Evolutionary conservation across 805 yeast species (phyloP).

Genomic region (Metschnikowia lunata): DNA sequence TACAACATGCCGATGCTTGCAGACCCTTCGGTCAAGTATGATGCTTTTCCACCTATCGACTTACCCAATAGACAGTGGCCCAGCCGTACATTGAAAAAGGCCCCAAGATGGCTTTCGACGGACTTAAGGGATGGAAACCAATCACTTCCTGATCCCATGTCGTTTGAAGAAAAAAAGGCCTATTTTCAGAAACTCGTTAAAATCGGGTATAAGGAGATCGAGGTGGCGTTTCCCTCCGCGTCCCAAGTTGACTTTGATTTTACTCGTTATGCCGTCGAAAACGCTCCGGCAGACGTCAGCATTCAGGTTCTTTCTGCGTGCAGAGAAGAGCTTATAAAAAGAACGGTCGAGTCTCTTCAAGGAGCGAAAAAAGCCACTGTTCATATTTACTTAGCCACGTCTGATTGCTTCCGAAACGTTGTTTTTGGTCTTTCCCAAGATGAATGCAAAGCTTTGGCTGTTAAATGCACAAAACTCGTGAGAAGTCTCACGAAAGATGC

Average conservation of each 20-base stretch:
- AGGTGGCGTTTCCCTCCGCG: slow-evolving; percentile 79
- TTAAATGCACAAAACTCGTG: slow-evolving; percentile 57
- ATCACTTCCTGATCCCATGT: slow-evolving; percentile 83
- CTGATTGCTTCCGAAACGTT: slow-evolving; percentile 67
- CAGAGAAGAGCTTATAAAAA: slow-evolving; percentile 63
- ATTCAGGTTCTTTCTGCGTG: slow-evolving; percentile 76
- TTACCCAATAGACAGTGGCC: slow-evolving; percentile 75
- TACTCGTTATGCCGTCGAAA: slow-evolving; percentile 68
- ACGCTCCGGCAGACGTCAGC: slow-evolving; percentile 71
- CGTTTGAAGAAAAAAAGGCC: slow-evolving; percentile 68
- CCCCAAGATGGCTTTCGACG: slow-evolving; percentile 82
- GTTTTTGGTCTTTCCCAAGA: slow-evolving; percentile 62
- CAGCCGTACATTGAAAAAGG: slow-evolving; percentile 45
- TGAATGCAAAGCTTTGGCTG: slow-evolving; percentile 58
- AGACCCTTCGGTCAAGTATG: slow-evolving; percentile 64
- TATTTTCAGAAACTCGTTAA: slow-evolving; percentile 66
- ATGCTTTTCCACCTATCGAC: slow-evolving; percentile 49
- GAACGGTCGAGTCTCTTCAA: slow-evolving; percentile 66
- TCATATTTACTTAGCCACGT: slow-evolving; percentile 73
- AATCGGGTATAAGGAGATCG: slow-evolving; percentile 78
- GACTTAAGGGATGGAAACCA: slow-evolving; percentile 84
- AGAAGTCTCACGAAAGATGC: slow-evolving; percentile 68
- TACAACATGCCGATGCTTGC: slow-evolving; percentile 29
- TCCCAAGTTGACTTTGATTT: slow-evolving; percentile 78
- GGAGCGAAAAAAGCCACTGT: slow-evolving; percentile 77